Base-by-base conservation (phyloP, 2,329 filamentous ascomycete species). In the Hypoxylon sp. region DNA sequence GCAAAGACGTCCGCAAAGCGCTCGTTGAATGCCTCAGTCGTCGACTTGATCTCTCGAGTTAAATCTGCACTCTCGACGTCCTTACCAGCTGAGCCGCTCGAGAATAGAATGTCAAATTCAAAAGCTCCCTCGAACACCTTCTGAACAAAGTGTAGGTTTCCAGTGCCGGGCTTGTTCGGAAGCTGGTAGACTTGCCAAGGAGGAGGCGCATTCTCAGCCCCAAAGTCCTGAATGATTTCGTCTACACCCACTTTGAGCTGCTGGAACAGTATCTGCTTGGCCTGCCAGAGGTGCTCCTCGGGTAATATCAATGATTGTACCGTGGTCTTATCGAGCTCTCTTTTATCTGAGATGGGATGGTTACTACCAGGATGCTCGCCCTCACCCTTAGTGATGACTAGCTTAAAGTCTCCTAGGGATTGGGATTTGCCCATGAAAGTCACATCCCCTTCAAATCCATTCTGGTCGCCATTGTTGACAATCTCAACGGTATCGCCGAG, bases 51-150 rank as follows among this genome's bases (percentile, higher is more conserved):
- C 73, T 92, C 87, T 57, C 88, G 82, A 1, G 91, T 92, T 15
- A 98, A 80, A 67, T 91, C 88, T 44, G 91, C 87, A 62, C 85
- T 85, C 4, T 81, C 85, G 37, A 88, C 71, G 17, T 86, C 84
- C 71, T 84, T 83, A 31, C 82, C 80, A 3, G 90, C 87, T 17
- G 93, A 94, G 13, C 83, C 89, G 66, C 94, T 97, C 3, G 93
- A 93, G 82, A 94, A 98, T 53, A 98, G 85, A 58, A 98, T 86
- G 78, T 98, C 96, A 74, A 98, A 98, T 83, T 94, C 93, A 75
- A 98, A 99, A 1, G 90, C 80, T 1, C 96, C 95, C 74, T 94
- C 88, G 74, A 97, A 98, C 1, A 94, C 89, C 81, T 97, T 98
- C 80, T 99, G 93, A 15, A 98, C 86, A 44, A 97, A 82, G 71